phyloP scores from a whole-genome alignment of 805 yeast genomes.

The Starmerella sp. region DNA sequence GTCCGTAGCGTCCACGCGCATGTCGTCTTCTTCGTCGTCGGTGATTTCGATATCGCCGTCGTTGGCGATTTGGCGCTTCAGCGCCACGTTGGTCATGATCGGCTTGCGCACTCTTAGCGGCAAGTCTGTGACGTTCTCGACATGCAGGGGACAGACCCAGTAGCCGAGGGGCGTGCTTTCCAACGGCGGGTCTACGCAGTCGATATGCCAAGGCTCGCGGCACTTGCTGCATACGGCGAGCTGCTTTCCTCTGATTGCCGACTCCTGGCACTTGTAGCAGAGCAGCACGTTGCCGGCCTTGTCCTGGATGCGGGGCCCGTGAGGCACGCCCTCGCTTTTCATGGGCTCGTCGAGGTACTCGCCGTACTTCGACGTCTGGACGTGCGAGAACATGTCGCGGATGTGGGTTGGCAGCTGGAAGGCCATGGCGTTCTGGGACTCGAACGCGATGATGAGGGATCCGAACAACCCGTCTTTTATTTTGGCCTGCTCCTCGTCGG shows the following conservation, averaged over 20 bases:
- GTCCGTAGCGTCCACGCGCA: slow-evolving; percentile 26
- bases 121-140: slow-evolving; percentile 8
- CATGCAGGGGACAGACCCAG: slow-evolving; percentile 22
- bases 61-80: slow-evolving; percentile 41
- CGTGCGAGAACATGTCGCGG: slow-evolving; percentile 62
- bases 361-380: slow-evolving; percentile 53
- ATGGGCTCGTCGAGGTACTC: slow-evolving; percentile 50
- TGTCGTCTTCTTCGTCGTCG: slow-evolving; percentile 34
- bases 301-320: slow-evolving; percentile 39
- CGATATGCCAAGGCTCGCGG: slow-evolving; percentile 32
- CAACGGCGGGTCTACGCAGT: slow-evolving; percentile 18
- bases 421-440: slow-evolving; percentile 52
- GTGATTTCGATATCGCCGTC: slow-evolving; percentile 51
- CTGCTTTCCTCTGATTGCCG: slow-evolving; percentile 57
- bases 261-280: slow-evolving; percentile 66
- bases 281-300: slow-evolving; percentile 55
- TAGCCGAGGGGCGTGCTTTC: slow-evolving; percentile 16
- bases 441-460: slow-evolving; percentile 48
- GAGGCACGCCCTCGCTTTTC: slow-evolving; percentile 9
- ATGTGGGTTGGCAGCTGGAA: slow-evolving; percentile 57
- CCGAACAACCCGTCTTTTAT: slow-evolving; percentile 36
- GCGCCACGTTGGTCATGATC: slow-evolving; percentile 44
- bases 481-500: background rate
- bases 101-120: slow-evolving; percentile 37
- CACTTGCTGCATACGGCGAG: slow-evolving; percentile 91